Base-by-base conservation (phyloP, 345 rosid species). In the Boechera divaricarpa region DNA sequence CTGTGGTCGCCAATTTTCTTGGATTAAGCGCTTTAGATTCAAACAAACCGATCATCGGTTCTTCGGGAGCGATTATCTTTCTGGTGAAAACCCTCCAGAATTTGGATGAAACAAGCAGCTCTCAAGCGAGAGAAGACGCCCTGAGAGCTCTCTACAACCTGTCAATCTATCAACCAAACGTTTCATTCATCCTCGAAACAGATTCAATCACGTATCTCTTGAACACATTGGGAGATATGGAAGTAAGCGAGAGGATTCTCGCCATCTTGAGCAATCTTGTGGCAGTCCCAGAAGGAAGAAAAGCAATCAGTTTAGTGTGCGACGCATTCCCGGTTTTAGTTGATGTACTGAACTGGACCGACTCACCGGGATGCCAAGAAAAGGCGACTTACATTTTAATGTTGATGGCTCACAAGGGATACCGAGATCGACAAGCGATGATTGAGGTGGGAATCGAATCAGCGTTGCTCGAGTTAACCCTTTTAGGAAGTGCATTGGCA, bases 391-490 rank as follows among this genome's bases (percentile, higher is more conserved):
- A 95, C 66, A 77, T 92, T 7, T 75, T 95, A 54, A 92, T 95
- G 99, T 87, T 92, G 36, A 91, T 92, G 99, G 97, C 97, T 35
- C 97, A 92, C 76, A 95, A 95, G 61, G 84, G 91, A 0, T 90
- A 95, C 33, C 86, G 91, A 38, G 94, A 92, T 74, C 76, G 98
- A 79, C 97, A 90, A 67, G 88, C 90, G 65, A 95, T 95, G 99
- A 85, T 92, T 0, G 98, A 95, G 38, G 99, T 96, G 0, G 99
- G 99, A 39, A 75, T 95, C 42, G 88, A 82, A 32, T 92, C 96
- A 0, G 77, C 97, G 0, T 84, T 92, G 83, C 98, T 95, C 0
- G 99, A 95, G 54, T 79, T 95, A 79, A 92, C 95, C 0, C 96
- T 95, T 47, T 67, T 95, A 69, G 99, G 99, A 45, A 95, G 92